A percentile compares a stretch with the other conserved stretches of the same genome.
Conservation (phyloP, 169 alveolate genomes). For the Cryptosporidium sp. region DNA sequence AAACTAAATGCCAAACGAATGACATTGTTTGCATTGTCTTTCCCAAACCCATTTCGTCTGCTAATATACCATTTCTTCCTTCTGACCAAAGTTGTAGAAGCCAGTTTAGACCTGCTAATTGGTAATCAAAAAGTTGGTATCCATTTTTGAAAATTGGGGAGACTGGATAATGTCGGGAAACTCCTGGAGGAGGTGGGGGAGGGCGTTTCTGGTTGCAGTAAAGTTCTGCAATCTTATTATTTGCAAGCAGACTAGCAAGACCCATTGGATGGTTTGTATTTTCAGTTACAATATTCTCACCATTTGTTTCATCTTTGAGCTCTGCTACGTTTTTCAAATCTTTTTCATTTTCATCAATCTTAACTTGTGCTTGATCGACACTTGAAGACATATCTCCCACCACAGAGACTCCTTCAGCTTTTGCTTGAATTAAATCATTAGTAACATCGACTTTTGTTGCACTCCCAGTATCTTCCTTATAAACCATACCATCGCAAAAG, state of each 20-base stretch:
- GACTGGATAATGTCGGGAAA: constrained; percentile 64
- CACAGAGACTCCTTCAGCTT: background rate
- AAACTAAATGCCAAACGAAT: constrained; percentile 86
- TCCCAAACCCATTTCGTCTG: constrained; percentile 91
- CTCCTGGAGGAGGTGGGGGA: constrained; percentile 77
- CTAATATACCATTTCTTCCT: constrained; percentile 90
- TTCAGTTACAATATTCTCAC: constrained; percentile 17
- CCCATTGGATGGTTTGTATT: constrained; percentile 39
- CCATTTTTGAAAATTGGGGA: constrained; percentile 75
- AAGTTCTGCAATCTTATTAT: constrained; percentile 56
- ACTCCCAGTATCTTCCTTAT: background rate
- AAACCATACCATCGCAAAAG: constrained; percentile 22
- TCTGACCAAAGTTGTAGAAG: constrained; percentile 85
- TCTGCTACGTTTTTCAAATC: background rate
- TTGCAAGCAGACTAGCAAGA: constrained; percentile 52
- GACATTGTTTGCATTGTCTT: constrained; percentile 82
- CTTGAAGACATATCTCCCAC: background rate
- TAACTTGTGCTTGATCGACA: background rate
- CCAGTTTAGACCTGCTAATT: constrained; percentile 87
- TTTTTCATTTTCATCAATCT: constrained; percentile 8
- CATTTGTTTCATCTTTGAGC: background rate
- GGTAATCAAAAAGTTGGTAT: constrained; percentile 74
- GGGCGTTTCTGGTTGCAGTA: constrained; percentile 68
- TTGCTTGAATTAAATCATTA: background rate
- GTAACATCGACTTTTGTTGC: background rate